A percentile compares a stretch with the other conserved stretches of the same genome.
These are phyloP conservation scores for Acanthamoeba culbertsoni DNA, from an alignment of 208 protist species.

Conservation along the genomic window DNA sequence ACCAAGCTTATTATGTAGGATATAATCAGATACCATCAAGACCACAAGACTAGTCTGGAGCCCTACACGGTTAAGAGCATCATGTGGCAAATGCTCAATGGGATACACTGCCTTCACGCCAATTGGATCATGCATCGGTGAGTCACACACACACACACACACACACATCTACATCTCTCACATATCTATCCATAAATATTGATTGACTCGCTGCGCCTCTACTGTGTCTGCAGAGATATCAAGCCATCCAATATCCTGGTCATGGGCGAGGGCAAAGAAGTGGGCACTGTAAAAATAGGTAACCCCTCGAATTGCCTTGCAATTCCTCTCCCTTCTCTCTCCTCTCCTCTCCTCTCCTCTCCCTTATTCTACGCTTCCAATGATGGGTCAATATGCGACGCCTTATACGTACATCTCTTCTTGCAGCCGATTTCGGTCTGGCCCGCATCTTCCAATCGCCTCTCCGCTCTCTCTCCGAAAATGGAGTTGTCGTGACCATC, in stretches of 20 bases:
- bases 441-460: slow-evolving; percentile 78
- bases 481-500: slow-evolving; percentile 80
- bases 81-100: slow-evolving; percentile 82
- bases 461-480: slow-evolving; percentile 11
- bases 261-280: slow-evolving; percentile 76
- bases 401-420: slow-evolving; percentile 75
- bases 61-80: slow-evolving; percentile 73
- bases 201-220: no score
- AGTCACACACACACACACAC: background rate
- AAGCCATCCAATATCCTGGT: slow-evolving; percentile 81
- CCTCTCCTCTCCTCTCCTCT: background rate
- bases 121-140: slow-evolving; percentile 83
- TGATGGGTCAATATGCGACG: no score
- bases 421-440: slow-evolving; percentile 77
- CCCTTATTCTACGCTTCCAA: background rate
- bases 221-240: slow-evolving; percentile 72
- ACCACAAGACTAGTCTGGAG: slow-evolving; percentile 50
- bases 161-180: background rate
- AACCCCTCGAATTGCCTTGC: background rate
- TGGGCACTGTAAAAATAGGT: slow-evolving; percentile 78
- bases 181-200: background rate
- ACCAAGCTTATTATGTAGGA: slow-evolving; percentile 9
- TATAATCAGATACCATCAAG: slow-evolving; percentile 63
- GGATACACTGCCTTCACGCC: slow-evolving; percentile 79
- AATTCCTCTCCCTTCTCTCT: background rate